Base-by-base conservation (phyloP, 2,329 filamentous ascomycete species). In the Hymenoscyphus scutula region DNA sequence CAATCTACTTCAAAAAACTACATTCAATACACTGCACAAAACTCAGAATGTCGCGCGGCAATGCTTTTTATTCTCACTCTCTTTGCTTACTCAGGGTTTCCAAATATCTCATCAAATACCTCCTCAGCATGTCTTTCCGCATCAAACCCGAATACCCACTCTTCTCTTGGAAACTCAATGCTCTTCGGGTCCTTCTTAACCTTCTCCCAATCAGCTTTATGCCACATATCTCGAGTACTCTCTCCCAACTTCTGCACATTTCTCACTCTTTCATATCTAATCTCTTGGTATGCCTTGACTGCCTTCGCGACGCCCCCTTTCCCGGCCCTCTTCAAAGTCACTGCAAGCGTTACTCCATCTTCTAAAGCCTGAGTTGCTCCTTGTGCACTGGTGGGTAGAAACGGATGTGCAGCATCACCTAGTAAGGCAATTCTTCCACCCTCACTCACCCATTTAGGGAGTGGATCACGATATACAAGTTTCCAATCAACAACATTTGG, bases 361-460 rank as follows among this genome's bases (percentile, higher is more conserved):
- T 78, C 76, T 19, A 78, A 71, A 1, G 76, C 77, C 68, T 75
- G 74, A 30, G 75, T 76, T 5, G 86, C 86, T 3, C 87, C 87
- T 71, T 90, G 87, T 58, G 83, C 86, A 71, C 89, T 86, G 65
- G 89, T 82, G 1, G 87, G 86, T 80, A 89, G 83, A 82, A 87
- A 87, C 1, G 87, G 86, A 70, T 89, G 87, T 1, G 81, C 86
- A 4, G 88, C 86, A 68, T 90, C 87, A 6, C 88, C 88, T 15
- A 90, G 72, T 0, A 90, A 75, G 53, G 59, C 64, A 30, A 73
- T 69, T 15, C 68, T 58, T 10, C 68, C 38, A 67, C 73, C 23
- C 73, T 65, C 34, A 64, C 70, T 45, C 70, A 71, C 25, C 73
- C 77, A 71, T 72, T 68, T 58, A 48, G 72, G 58, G 32, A 68